Evolutionary conservation across 2,329 filamentous ascomycete species (phyloP), one percentile per base, ranked within the genome.

Genomic region (Coniochaeta sp.): DNA sequence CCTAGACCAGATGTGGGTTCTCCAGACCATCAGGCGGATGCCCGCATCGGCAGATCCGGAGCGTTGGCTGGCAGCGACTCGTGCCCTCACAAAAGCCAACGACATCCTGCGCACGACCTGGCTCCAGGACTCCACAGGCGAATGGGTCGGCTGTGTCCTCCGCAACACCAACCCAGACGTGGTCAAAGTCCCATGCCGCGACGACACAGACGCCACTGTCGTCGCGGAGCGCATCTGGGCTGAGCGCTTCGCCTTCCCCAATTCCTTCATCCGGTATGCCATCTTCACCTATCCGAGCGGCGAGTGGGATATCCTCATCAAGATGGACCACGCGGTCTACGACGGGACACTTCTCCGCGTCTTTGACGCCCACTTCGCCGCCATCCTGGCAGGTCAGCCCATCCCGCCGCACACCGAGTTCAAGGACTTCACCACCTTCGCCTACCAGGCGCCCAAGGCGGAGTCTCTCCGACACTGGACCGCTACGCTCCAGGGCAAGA

Each of bases 341-440:
- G 72, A 74, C 60, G 72, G 73, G 1, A 74, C 73, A 3, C 63
- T 75, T 1, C 66, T 75, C 31, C 71, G 72, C 33, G 69, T 74
- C 31, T 74, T 74, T 43, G 73, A 70, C 60, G 67, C 69, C 17
- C 69, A 74, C 9, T 73, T 72, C 58, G 62, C 61, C 5, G 66
- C 71, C 16, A 62, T 71, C 24, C 62, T 61, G 57, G 50, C 63
- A 22, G 62, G 62, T 24, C 24, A 63, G 17, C 52, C 63, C 58
- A 36, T 62, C 9, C 61, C 62, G 12, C 50, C 50, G 11, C 59
- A 57, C 57, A 60, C 61, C 40, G 60, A 61, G 22, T 71, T 73
- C 64, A 64, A 66, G 26, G 62, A 68, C 36, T 72, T 72, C 61
- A 64, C 63, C 6, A 60, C 64, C 34, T 65, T 68, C 60, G 60